These are phyloP conservation scores for Candida krabiensis DNA, from an alignment of 805 yeast species.

Conservation along the genomic window DNA sequence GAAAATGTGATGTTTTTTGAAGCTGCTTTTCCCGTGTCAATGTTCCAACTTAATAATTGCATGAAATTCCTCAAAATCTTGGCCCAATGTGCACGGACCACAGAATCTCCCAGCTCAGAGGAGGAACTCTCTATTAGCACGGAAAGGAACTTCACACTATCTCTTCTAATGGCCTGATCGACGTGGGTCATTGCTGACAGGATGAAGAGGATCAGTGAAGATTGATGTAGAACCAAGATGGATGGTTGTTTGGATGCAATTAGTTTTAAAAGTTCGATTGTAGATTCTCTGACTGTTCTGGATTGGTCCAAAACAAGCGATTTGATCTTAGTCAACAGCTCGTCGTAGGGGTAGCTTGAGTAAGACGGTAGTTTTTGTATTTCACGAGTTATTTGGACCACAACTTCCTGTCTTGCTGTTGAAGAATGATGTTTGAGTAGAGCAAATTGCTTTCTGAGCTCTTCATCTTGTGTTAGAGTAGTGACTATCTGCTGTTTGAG, in stretches of 20 bases:
- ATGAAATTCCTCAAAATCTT: conserved; percentile 68
- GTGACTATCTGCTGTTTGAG: conserved; percentile 37
- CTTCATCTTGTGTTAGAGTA: conserved; percentile 37
- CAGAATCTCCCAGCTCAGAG: conserved; percentile 36
- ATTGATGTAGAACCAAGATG: conserved; percentile 59
- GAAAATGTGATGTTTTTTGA: conserved; percentile 25
- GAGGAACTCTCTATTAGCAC: conserved; percentile 57
- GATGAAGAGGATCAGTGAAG: conserved; percentile 66
- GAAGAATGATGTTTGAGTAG: conserved; percentile 73
- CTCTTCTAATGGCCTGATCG: conserved; percentile 68
- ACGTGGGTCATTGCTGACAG: conserved; percentile 95
- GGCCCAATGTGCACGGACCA: conserved; percentile 64
- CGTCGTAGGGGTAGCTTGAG: conserved; percentile 47
- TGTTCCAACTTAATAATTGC: conserved; percentile 74
- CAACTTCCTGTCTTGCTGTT: conserved; percentile 69
- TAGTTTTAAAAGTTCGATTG: conserved; percentile 46
- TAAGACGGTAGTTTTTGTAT: conserved; percentile 11
- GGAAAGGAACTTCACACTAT: conserved; percentile 67
- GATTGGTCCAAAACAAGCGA: conserved; percentile 72
- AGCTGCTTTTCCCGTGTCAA: conserved; percentile 29
- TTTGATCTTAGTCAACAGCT: conserved; percentile 53
- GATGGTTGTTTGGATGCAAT: conserved; percentile 52
- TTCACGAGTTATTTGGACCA: conserved; percentile 40
- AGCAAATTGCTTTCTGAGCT: conserved; percentile 60
- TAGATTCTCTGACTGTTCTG: conserved; percentile 58